phyloP scores from a whole-genome alignment of 768 basidiomycete species.

The Boletus rufocinnamomeus region DNA sequence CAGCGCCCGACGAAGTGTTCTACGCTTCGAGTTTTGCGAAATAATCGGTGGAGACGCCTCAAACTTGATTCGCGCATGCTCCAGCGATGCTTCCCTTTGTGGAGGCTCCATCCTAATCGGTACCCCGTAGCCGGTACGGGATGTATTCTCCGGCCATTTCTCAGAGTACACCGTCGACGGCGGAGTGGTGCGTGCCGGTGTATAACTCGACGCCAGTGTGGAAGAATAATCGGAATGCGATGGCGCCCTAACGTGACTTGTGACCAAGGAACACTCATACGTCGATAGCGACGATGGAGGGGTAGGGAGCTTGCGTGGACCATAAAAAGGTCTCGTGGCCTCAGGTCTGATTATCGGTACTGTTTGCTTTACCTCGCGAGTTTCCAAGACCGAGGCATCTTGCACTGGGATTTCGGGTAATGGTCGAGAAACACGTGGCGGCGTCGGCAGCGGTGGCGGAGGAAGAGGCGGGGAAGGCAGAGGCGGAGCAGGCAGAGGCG shows the following conservation, averaged over 20 bases:
- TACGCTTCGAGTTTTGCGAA: constrained; percentile 26
- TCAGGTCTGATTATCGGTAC: constrained; percentile 21
- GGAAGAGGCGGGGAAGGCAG: constrained; percentile 28
- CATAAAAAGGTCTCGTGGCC: constrained; percentile 19
- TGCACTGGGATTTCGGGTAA: constrained; percentile 33
- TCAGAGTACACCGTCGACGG: constrained; percentile 35
- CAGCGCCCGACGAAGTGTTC: constrained; percentile 28
- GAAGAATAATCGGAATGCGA: constrained; percentile 29
- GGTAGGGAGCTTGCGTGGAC: constrained; percentile 35
- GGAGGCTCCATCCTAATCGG: constrained; percentile 28
- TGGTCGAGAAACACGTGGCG: constrained; percentile 31
- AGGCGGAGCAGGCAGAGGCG: constrained; percentile 22
- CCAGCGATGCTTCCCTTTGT: constrained; percentile 25
- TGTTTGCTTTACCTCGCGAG: constrained; percentile 20
- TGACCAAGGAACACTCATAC: constrained; percentile 23
- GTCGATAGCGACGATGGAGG: constrained; percentile 31
- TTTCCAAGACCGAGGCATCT: constrained; percentile 15
- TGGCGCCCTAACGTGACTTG: constrained; percentile 18
- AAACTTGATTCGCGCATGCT: constrained; percentile 23
- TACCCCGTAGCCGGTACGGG: constrained; percentile 27
- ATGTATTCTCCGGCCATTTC: constrained; percentile 29
- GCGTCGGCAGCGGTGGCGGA: constrained; percentile 30
- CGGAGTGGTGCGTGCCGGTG: constrained; percentile 33
- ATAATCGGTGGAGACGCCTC: constrained; percentile 24
- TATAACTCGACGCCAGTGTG: constrained; percentile 28